Evolutionary conservation across 163 green algal genomes (phyloP), one percentile per base, ranked within the genome.

Genomic region (Chlorella variabilis): DNA sequence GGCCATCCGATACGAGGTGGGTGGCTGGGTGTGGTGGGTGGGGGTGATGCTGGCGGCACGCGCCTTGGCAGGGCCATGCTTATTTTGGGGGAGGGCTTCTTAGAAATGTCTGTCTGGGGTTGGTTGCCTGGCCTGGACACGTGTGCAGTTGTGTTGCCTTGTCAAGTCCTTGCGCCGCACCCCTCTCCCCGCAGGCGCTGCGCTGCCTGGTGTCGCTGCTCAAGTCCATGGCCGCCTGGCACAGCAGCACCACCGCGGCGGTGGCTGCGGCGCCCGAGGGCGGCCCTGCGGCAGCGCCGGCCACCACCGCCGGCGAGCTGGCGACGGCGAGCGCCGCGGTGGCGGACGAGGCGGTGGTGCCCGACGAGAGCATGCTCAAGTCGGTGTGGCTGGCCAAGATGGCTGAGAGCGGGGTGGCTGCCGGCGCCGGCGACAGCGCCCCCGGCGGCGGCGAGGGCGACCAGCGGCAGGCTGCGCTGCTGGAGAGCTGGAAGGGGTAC

Each of bases 181-280:
- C 27, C 20, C n/a, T 25, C 25, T 18, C 49, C 45, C 45, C 90
- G 83, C 93, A 97, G 81, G 93, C 95, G 39, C 89, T 98, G 84
- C 85, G 91, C 61, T 96, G 92, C 75, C 84, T 98, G 59, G 92
- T 95, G 11, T 88, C 90, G 77, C 84, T 93, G 15, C 79, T 96
- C 73, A 88, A 92, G 41, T 91, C 93, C 2, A 88, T 98, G 84
- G 85, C 90, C 38, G 83, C 80, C 31, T 98, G 94, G 94, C 92
- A 83, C 76, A 76, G 21, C 48, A 73, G 31, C 76, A 66, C 65
- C 48, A 45, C 59, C 3, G 58, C 75, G 0, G 59, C 59, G 83
- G 86, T 4, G 42, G 48, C 31, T 17, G 42, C 34, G 36, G 49
- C 73, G 11, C 27, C 0, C 34, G 56, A 5, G 36, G 39, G n/a